Evolutionary conservation across 345 rosid species (phyloP).

Genomic region (Lepidium sativum): DNA sequence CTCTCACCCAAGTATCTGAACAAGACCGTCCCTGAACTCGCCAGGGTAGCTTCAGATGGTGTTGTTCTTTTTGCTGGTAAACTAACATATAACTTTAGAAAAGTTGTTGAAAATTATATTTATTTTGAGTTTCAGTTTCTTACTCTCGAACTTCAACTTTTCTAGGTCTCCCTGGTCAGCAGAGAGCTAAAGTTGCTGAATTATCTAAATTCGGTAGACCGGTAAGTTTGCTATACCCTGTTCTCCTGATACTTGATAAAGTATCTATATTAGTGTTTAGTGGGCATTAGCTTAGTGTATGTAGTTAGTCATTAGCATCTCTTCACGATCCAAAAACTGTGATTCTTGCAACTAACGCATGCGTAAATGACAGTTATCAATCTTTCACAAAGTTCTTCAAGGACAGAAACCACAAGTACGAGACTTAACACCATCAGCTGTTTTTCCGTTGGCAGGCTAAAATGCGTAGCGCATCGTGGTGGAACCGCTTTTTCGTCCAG

Average conservation of each 20-base stretch:
- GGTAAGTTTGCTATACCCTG: slow-evolving; percentile 37
- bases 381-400: slow-evolving; percentile 12
- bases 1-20: slow-evolving; percentile 89
- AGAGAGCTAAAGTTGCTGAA: slow-evolving; percentile 74
- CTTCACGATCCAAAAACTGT: slow-evolving; percentile 7
- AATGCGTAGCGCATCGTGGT: slow-evolving; percentile 69
- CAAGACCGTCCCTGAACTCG: slow-evolving; percentile 85
- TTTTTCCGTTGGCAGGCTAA: slow-evolving; percentile 37
- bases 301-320: slow-evolving; percentile 4
- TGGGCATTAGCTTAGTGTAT: not conserved
- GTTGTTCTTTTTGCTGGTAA: slow-evolving; percentile 73
- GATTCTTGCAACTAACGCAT: not conserved
- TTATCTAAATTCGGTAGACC: slow-evolving; percentile 86
- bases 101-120: not conserved
- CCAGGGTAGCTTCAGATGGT: slow-evolving; percentile 80
- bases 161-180: slow-evolving; percentile 76
- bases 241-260: not conserved
- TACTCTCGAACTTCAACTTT: not conserved
- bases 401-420: not conserved
- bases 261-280: not conserved
- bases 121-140: not conserved
- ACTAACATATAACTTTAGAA: not conserved
- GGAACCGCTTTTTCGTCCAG: slow-evolving; percentile 59
- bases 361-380: not conserved
- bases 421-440: not conserved